A percentile compares a stretch with the other conserved stretches of the same genome.
Evolutionary conservation across 768 basidiomycete species (phyloP).

Genomic region (Galerina marginata): DNA sequence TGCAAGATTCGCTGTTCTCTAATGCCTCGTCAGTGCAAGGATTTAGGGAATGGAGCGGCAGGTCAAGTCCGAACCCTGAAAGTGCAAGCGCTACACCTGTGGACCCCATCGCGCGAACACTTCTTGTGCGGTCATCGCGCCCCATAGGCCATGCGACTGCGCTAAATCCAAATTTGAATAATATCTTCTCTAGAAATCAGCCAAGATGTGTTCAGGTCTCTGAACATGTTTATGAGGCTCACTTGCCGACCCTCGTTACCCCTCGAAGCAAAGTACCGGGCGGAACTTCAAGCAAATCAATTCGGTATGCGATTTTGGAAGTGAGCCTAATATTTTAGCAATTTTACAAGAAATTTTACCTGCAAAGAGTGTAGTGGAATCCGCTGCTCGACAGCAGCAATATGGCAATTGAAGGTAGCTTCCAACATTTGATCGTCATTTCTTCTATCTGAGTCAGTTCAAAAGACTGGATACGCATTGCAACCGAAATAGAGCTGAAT

Average conservation of each 20-base stretch:
- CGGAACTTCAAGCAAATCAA: constrained; percentile 67
- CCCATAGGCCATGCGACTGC: constrained; percentile 58
- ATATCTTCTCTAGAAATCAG: constrained; percentile 27
- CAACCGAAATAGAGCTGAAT: constrained; percentile 92
- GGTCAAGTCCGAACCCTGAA: constrained; percentile 60
- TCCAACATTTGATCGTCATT: constrained; percentile 3
- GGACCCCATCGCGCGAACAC: constrained; percentile 33
- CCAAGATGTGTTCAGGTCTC: constrained; percentile 55
- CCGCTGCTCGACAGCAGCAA: constrained; percentile 90
- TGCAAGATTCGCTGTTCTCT: constrained; percentile 85
- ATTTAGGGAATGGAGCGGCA: constrained; percentile 76
- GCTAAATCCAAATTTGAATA: constrained; percentile 36
- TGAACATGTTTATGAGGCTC: constrained; percentile 72
- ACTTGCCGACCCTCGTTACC: constrained; percentile 78
- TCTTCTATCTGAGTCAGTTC: constrained; percentile 4
- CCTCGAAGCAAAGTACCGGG: constrained; percentile 71
- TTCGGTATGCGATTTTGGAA: constrained; percentile 87
- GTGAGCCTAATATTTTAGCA: constrained; percentile 40
- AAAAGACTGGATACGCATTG: constrained; percentile 88
- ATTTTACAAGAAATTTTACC: constrained; percentile 15
- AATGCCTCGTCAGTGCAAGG: constrained; percentile 79
- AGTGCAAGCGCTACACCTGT: constrained; percentile 24
- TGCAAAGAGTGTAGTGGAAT: constrained; percentile 64
- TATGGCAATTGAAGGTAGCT: constrained; percentile 76
- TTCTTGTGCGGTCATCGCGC: constrained; percentile 71